A percentile compares a stretch with the other conserved stretches of the same genome.
Conservation (phyloP, 331 rosid species). For the Quercus phellos region DNA sequence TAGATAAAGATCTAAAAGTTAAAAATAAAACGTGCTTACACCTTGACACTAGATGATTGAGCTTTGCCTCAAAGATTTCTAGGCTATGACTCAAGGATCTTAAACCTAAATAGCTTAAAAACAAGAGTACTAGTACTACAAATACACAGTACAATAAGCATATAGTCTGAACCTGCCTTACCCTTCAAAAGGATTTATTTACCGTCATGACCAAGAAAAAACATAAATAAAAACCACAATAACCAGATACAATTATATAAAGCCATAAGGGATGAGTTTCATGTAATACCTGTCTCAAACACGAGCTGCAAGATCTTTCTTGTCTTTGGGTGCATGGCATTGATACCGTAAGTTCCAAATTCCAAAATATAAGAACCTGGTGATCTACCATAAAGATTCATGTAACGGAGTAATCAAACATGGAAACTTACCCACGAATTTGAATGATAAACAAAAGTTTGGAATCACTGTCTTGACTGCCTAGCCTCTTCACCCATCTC, state of each 20-base stretch:
- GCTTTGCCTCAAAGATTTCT: not conserved
- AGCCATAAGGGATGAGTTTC: too few relatives aligned
- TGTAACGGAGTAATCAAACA: not conserved
- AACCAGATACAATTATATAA: fast-evolving
- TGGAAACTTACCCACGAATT: slow-evolving; percentile 76
- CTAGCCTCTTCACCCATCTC: slow-evolving; percentile 44
- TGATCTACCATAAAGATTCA: too few relatives aligned
- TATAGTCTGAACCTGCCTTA: too few relatives aligned
- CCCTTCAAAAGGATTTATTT: too few relatives aligned
- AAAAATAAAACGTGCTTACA: not conserved
- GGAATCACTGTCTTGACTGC: slow-evolving; percentile 39
- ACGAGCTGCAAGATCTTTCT: too few relatives aligned
- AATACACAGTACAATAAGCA: too few relatives aligned
- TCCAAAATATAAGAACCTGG: too few relatives aligned
- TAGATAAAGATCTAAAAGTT: not conserved
- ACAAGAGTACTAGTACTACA: not conserved
- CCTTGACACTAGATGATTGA: not conserved
- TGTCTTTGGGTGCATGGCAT: too few relatives aligned
- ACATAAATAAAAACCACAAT: too few relatives aligned
- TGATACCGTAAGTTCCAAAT: too few relatives aligned
- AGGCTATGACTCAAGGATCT: not conserved
- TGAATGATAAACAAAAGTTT: slow-evolving; percentile 53
- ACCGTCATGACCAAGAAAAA: too few relatives aligned
- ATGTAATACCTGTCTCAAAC: too few relatives aligned
- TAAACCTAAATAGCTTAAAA: not conserved